These are phyloP conservation scores for Eucalyptus coolabah DNA, from an alignment of 345 rosid species.

Conservation along the genomic window DNA sequence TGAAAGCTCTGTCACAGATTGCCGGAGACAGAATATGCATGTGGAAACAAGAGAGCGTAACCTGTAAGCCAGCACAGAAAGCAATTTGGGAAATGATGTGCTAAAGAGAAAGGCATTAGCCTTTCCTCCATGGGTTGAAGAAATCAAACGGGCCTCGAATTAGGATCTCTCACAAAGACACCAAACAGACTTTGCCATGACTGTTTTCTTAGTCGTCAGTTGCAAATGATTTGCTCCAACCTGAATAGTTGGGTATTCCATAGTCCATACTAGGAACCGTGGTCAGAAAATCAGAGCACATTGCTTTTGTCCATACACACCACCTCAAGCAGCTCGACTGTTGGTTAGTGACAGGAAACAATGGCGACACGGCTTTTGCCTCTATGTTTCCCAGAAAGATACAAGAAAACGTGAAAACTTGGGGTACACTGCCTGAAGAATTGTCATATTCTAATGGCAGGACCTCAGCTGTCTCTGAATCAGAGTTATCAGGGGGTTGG, in stretches of 20 bases:
- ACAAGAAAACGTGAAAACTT: background rate
- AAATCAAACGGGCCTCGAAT: background rate
- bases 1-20: background rate
- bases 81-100: background rate
- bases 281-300: background rate
- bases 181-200: background rate
- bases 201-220: background rate
- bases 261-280: background rate
- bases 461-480: slow-evolving; percentile 59
- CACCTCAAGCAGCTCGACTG: background rate
- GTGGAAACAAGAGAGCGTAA: background rate
- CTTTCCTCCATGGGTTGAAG: background rate
- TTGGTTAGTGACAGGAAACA: background rate
- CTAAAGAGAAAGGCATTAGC: background rate
- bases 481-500: slow-evolving; percentile 76
- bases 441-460: slow-evolving; percentile 57
- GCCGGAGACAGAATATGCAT: background rate
- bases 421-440: slow-evolving; percentile 1
- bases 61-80: background rate
- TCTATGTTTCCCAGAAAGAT: background rate
- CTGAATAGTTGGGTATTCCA: background rate
- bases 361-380: background rate
- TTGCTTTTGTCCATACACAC: background rate
- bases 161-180: background rate
- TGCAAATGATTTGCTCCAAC: background rate